phyloP scores from a whole-genome alignment of 108 stramenopile genomes.

The Cyclotella cryptica region DNA sequence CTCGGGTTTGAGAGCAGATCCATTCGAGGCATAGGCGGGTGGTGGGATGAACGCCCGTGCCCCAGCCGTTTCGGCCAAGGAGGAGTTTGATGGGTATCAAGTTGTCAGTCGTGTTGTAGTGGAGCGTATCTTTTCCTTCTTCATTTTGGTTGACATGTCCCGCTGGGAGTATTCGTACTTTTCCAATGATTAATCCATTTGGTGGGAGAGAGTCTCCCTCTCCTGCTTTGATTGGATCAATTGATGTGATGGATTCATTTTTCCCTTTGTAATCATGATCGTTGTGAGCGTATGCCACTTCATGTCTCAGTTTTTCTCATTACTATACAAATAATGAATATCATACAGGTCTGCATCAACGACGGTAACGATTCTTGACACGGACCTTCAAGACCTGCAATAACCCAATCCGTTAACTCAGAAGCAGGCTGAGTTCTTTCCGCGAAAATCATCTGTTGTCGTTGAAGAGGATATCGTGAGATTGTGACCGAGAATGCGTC shows the following conservation, averaged over 20 bases:
- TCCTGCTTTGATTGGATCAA: constrained; percentile 48
- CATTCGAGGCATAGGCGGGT: constrained; percentile 79
- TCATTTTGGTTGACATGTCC: neutral
- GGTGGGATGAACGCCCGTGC: constrained; percentile 82
- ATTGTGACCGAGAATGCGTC: too few species aligned
- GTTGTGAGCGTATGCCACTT: neutral
- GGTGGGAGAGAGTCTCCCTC: constrained; percentile 56
- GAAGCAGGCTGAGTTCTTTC: neutral
- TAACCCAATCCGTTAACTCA: constrained; percentile 54
- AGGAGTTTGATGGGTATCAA: constrained; percentile 34
- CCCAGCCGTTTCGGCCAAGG: constrained; percentile 42
- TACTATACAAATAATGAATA: too few species aligned
- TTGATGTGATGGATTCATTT: constrained; percentile 35
- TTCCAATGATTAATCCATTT: constrained; percentile 50
- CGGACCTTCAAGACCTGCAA: constrained; percentile 50
- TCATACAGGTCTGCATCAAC: neutral
- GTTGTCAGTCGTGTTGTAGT: constrained; percentile 20
- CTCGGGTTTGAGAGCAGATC: constrained; percentile 21
- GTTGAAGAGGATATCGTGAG: too few species aligned
- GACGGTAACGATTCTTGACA: neutral
- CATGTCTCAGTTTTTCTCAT: too few species aligned
- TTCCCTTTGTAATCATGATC: neutral
- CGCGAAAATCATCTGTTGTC: too few species aligned
- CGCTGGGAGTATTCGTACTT: constrained; percentile 46
- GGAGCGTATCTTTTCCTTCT: neutral